Base-by-base conservation (phyloP, 2,329 filamentous ascomycete species). In the Trichoderma sp. region DNA sequence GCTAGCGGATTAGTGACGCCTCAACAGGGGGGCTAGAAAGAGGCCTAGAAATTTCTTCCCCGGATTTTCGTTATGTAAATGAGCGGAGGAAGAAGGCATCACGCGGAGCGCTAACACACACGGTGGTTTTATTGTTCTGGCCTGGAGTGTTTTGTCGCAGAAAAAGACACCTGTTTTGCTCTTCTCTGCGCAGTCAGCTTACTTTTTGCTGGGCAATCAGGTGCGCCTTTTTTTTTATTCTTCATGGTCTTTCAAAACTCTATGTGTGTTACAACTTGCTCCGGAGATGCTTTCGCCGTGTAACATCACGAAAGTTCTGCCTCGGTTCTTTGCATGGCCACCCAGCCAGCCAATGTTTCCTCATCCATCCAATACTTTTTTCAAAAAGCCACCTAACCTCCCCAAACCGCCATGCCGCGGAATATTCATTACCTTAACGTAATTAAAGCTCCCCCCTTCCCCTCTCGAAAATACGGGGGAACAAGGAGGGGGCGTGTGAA, bases 1-100 rank as follows among this genome's bases (percentile, higher is more conserved):
- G 31, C 21, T 65, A 33, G 33, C 33, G 21, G 24, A 64, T 24
- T 27, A 29, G 21, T 21, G 50, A 60, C 56, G 56, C 56, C 56
- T 64, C 31, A 14, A 12, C 38, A 18, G 35, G 63, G 21, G 35
- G 27, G 27, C 69, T 63, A 72, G 60, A 64, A 29, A 50, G 14
- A 27, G 69, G 38, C n/a, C 69, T 72, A 72, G 69, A 64, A 72
- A 64, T 35, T 50, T 64, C 59, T 72, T 72, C 69, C 69, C 69
- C 69, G 35, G 69, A 72, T 72, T 72, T 72, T 56, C 62, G 59
- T 72, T 72, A 64, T 64, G 69, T 72, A 72, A 72, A 64, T 31
- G 29, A 31, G 59, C 29, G 56, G 59, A 60, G 33, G 50, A 31
- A 27, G 18, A 18, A 63, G 29, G 38, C 60, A 64, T 72, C 69